phyloP scores from a whole-genome alignment of 805 yeast genomes.

The Lipomyces yamanashiensis region DNA sequence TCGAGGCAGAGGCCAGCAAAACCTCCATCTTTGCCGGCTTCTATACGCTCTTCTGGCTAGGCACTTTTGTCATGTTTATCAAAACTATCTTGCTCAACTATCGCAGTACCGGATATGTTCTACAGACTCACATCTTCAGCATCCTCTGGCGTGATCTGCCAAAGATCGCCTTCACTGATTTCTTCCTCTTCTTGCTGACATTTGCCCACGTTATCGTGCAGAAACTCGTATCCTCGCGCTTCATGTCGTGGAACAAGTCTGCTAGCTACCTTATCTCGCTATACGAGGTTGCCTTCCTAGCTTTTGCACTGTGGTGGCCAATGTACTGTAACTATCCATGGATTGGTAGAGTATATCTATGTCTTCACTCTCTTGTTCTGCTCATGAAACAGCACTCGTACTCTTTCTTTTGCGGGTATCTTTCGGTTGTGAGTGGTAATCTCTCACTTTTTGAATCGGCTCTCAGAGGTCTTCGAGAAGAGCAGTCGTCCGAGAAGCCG shows the following conservation, averaged over 20 bases:
- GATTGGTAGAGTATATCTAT: slow-evolving; percentile 86
- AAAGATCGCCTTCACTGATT: slow-evolving; percentile 74
- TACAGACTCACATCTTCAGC: slow-evolving; percentile 59
- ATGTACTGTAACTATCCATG: slow-evolving; percentile 70
- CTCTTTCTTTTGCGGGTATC: slow-evolving; percentile 87
- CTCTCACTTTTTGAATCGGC: slow-evolving; percentile 55
- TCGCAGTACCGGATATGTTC: slow-evolving; percentile 50
- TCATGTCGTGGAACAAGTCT: slow-evolving; percentile 60
- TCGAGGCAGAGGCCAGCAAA: slow-evolving; percentile 57
- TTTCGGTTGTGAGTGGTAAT: slow-evolving; percentile 69
- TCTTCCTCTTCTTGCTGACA: slow-evolving; percentile 69
- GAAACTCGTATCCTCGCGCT: slow-evolving; percentile 51
- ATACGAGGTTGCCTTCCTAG: slow-evolving; percentile 60
- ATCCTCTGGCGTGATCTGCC: slow-evolving; percentile 65
- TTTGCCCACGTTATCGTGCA: slow-evolving; percentile 70
- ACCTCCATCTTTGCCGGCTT: slow-evolving; percentile 67
- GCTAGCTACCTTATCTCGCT: slow-evolving; percentile 70
- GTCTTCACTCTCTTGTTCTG: slow-evolving; percentile 81
- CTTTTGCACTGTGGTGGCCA: slow-evolving; percentile 61
- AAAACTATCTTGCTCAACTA: slow-evolving; percentile 61
- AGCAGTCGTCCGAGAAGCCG: slow-evolving; percentile 8
- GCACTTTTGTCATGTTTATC: slow-evolving; percentile 58
- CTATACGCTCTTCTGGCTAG: slow-evolving; percentile 79
- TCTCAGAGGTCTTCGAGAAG: slow-evolving; percentile 43
- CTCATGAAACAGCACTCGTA: slow-evolving; percentile 96